A percentile compares a stretch with the other conserved stretches of the same genome.
Evolutionary conservation across 768 basidiomycete species (phyloP).

Genomic region (Galerina marginata): DNA sequence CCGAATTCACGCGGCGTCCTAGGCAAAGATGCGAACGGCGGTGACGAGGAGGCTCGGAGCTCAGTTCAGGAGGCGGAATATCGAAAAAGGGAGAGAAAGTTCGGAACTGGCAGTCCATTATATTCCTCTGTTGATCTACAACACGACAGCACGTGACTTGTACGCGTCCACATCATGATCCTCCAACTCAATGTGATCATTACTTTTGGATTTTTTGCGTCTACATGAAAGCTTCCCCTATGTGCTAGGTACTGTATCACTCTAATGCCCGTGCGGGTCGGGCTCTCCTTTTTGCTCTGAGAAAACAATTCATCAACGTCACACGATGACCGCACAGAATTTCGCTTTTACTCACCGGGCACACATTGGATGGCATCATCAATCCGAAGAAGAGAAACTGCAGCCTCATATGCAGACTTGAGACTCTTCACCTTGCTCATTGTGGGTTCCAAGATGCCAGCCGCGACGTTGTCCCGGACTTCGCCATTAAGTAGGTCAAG

Average conservation of each 20-base stretch:
- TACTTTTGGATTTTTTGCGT: constrained; percentile 12
- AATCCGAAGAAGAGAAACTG: constrained; percentile 91
- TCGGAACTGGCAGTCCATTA: constrained; percentile 10
- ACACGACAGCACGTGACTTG: constrained; percentile 29
- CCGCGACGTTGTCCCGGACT: constrained; percentile 91
- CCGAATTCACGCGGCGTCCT: constrained; percentile 16
- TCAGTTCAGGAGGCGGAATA: constrained; percentile 11
- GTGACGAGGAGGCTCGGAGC: neutral
- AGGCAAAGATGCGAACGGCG: constrained; percentile 6
- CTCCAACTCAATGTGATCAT: constrained; percentile 1
- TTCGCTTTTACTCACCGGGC: constrained; percentile 61
- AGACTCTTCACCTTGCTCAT: constrained; percentile 96
- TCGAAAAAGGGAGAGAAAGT: constrained; percentile 12
- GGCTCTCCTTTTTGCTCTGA: constrained; percentile 74
- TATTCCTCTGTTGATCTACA: constrained; percentile 31
- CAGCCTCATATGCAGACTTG: constrained; percentile 97
- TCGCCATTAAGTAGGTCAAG: constrained; percentile 94
- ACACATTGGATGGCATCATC: constrained; percentile 95
- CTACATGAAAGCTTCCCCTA: constrained; percentile 9
- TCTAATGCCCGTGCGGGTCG: constrained; percentile 78
- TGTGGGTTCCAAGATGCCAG: constrained; percentile 95
- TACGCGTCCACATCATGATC: constrained; percentile 26
- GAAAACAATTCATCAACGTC: constrained; percentile 24
- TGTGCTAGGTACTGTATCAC: constrained; percentile 7
- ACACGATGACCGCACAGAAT: constrained; percentile 13